Conservation (phyloP, 768 basidiomycete genomes). For the Austroboletus eburneus region DNA sequence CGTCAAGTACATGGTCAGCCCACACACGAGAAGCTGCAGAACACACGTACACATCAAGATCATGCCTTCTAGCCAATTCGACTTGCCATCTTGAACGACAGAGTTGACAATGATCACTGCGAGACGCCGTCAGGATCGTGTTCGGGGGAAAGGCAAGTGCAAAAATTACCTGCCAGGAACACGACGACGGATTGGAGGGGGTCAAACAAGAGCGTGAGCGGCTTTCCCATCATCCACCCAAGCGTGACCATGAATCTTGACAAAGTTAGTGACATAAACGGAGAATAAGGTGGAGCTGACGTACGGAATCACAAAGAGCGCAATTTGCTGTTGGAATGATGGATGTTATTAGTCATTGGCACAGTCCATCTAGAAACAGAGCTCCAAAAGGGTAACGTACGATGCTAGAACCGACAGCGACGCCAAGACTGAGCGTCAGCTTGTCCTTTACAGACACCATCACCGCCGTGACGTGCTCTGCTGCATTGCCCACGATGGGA, state of each 20-base stretch:
- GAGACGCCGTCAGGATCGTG: not conserved
- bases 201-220: slow-evolving; percentile 79
- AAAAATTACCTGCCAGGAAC: slow-evolving; percentile 22
- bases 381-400: slow-evolving; percentile 38
- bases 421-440: slow-evolving; percentile 79
- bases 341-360: not conserved
- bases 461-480: slow-evolving; percentile 90
- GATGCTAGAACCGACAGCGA: slow-evolving; percentile 85
- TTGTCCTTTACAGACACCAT: slow-evolving; percentile 89
- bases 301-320: slow-evolving; percentile 63
- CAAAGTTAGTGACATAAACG: too few species aligned
- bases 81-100: slow-evolving; percentile 80
- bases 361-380: not conserved
- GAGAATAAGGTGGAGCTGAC: too few species aligned
- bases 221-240: slow-evolving; percentile 78
- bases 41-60: slow-evolving; percentile 59
- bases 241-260: slow-evolving; percentile 65
- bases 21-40: too few species aligned
- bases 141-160: not conserved
- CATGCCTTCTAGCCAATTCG: slow-evolving; percentile 90
- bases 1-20: too few species aligned
- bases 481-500: slow-evolving; percentile 90
- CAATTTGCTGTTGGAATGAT: slow-evolving; percentile 53
- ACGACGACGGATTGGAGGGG: slow-evolving; percentile 63
- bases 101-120: slow-evolving; percentile 81